These are phyloP conservation scores for Euphorbia neoarborescens DNA, from an alignment of 441 rosid genomes.

Conservation along the genomic window DNA sequence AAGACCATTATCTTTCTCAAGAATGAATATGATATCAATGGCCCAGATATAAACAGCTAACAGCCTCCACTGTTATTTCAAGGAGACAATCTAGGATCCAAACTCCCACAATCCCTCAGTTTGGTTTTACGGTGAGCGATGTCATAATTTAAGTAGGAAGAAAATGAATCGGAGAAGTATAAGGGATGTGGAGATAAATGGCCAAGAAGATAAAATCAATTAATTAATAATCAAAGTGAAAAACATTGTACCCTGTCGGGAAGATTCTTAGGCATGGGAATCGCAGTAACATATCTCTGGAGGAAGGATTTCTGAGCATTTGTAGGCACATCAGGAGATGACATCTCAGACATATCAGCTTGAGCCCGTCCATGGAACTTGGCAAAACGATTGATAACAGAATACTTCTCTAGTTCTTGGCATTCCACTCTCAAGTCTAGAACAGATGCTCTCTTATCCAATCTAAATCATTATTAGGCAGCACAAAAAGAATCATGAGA, in stretches of 20 bases:
- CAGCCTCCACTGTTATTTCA: conserved; percentile 26
- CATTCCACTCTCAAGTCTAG: conserved; percentile 68
- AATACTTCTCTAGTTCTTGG: conserved; percentile 71
- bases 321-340: conserved; percentile 31
- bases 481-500: conserved; percentile 1
- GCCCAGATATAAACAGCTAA: conserved; percentile 32
- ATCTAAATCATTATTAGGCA: conserved; percentile 33
- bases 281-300: conserved; percentile 72
- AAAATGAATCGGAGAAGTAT: conserved; percentile 25
- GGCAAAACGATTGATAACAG: conserved; percentile 86
- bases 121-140: conserved; percentile 25
- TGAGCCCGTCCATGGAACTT: conserved; percentile 61
- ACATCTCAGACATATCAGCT: conserved; percentile 37
- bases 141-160: conserved; percentile 24
- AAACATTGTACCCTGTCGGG: conserved; percentile 89
- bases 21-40: conserved; percentile 29
- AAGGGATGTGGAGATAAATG: conserved; percentile 27
- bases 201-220: conserved; percentile 28
- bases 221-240: conserved; percentile 55
- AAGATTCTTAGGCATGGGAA: conserved; percentile 66
- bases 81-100: conserved; percentile 26
- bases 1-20: conserved; percentile 29
- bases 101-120: conserved; percentile 26
- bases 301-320: conserved; percentile 40
- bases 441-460: conserved; percentile 57